These are phyloP conservation scores for Boletus coccyginus DNA, from an alignment of 768 basidiomycete genomes.

Conservation along the genomic window DNA sequence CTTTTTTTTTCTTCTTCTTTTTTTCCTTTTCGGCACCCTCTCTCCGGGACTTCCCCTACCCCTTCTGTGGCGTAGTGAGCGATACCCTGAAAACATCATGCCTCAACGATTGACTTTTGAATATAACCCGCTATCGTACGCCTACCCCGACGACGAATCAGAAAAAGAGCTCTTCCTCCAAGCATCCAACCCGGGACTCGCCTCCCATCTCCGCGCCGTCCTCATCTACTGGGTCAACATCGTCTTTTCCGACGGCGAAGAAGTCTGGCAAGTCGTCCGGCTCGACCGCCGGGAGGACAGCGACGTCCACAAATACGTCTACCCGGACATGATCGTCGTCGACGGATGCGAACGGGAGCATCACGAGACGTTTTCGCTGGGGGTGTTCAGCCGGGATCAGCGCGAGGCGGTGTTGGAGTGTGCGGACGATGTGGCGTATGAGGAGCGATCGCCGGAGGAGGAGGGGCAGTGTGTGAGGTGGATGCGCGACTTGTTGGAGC, in stretches of 20 bases:
- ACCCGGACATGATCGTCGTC: constrained; percentile 28
- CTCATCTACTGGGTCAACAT: constrained; percentile 28
- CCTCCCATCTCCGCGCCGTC: constrained; percentile 5
- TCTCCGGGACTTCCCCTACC: not conserved
- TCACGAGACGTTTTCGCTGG: constrained; percentile 15
- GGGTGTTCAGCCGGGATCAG: constrained; percentile 21
- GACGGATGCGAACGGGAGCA: constrained; percentile 10
- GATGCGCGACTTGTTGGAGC: constrained; percentile 20
- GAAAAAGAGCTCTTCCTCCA: constrained; percentile 26
- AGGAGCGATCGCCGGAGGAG: not conserved
- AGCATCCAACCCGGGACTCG: constrained; percentile 3
- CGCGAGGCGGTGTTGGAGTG: constrained; percentile 26
- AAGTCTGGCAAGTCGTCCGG: constrained; percentile 29
- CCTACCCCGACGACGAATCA: constrained; percentile 24
- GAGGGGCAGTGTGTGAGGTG: constrained; percentile 13
- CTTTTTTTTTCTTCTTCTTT: not conserved
- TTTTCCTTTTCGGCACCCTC: too few species aligned
- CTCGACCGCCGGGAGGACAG: constrained; percentile 12
- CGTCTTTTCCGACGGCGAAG: constrained; percentile 19
- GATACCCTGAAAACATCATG: not conserved
- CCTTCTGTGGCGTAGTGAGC: too few species aligned
- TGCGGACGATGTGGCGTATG: constrained; percentile 26
- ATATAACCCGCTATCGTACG: constrained; percentile 20
- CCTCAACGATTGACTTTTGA: constrained; percentile 15
- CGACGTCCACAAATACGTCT: constrained; percentile 18